Evolutionary conservation across 768 basidiomycete genomes (phyloP), one percentile per base, ranked within the genome.

Genomic region (Naganishia vishniacii): DNA sequence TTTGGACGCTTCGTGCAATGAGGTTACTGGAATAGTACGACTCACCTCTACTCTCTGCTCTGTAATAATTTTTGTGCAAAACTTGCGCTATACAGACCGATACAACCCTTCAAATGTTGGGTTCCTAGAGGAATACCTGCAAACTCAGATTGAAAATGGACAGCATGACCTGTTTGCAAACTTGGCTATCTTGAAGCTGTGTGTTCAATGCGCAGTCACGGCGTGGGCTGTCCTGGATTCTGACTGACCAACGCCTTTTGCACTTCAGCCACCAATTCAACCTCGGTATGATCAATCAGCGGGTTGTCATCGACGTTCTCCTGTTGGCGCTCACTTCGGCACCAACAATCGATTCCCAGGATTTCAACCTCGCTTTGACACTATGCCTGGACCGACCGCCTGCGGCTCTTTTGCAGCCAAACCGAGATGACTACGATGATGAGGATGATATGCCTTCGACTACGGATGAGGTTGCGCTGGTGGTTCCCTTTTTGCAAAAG

Each of bases 91-190:
- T 12, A 5, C 64, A 95, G 94, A 98, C 81, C 87, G 94, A 65
- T 98, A 98, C 79, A 98, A 97, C 79, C 94, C 94, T 45, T 86
- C 87, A 59, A 98, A 98, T 77, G 85, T 94, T 65, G 81, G 85
- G 40, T 88, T 92, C 69, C 85, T 98, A 65, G 94, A 97, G 79
- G 94, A 97, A 75, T 97, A 98, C 80, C 85, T 98, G 65, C 90
- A 89, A 77, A 87, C 90, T 76, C 94, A 99, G 79, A 90, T 91
- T 67, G 83, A 88, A 69, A 87, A 85, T 71, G 86, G 88, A 69
- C 88, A 91, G 75, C 97, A 97, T 71, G 94, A 99, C 78, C 87
- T 89, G 71, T 83, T 97, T 44, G 91, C 94, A 31, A 97, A 98
- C 79, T 81, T 97, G 42, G 93, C 93, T 51, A 91, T 95, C 67